Base-by-base conservation (phyloP, 176 grass and related monocot species). In the Aegilops umbellulata region DNA sequence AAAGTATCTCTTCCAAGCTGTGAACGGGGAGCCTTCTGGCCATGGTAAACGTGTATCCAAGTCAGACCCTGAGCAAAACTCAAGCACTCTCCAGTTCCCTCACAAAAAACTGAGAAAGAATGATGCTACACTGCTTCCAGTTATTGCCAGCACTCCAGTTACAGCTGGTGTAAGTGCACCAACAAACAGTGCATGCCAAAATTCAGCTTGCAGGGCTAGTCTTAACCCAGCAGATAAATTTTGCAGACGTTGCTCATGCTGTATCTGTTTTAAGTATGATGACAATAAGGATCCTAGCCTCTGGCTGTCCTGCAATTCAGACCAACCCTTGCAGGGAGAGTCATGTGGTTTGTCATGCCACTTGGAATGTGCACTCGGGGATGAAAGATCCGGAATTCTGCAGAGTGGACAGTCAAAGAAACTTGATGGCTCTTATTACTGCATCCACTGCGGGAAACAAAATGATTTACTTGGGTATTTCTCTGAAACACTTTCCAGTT, bases 381-480 rank as follows among this genome's bases (percentile, higher is more conserved):
- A 89, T 84, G 47, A 77, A 89, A 82, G 72, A 76, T 77, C 84
- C 25, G 89, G 84, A 27, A 92, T 97, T 71, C 29, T 57, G 65
- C 74, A 83, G 71, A 89, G 36, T 84, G 88, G 83, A 19, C 74
- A 76, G 23, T 87, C 74, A 53, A 85, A 87, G 67, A 84, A 81
- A 82, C 86, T 93, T 60, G 91, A 97, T 76, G 91, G 87, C 53
- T 65, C 63, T 70, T 90, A 89, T 83, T 89, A 67, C 69, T 94
- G 92, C 80, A 49, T 60, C 23, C 44, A 77, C 17, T 91, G 89
- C 80, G 83, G 83, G 34, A 91, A 86, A 87, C 58, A 86, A 47
- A 91, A 91, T 86, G 83, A 91, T 89, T 86, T 93, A 58, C 86
- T 94, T 31, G 67, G 88, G 92, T 94, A 88, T 84, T 86, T 86